Base-by-base conservation (phyloP, 164 flowering plant species). In the Chloranthus sessilifolius region DNA sequence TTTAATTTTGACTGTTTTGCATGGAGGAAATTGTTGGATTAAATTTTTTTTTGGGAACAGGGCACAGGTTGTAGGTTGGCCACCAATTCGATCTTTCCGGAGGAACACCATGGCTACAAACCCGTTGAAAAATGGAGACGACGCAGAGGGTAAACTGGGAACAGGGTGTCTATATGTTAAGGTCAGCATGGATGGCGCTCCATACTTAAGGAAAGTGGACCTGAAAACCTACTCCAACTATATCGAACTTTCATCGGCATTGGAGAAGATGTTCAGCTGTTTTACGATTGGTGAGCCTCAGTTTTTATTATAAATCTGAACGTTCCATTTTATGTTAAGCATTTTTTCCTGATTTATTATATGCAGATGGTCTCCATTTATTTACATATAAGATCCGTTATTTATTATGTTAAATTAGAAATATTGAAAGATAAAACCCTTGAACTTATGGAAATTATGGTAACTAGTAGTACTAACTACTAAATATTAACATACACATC, bases 171-270 rank as follows among this genome's bases (percentile, higher is more conserved):
- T 81, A n/a, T 85, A 73, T 69, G 88, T 88, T 5, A 88, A 88
- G 37, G 97, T 88, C 44, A 79, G 95, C 54, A 83, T 88, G 95
- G 96, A 88, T 62, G 95, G 95, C 22, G 96, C 96, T 24, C 96
- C 96, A 6, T 88, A 85, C 61, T 75, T 88, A 52, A 67, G 96
- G 62, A 88, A 88, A 66, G 81, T 85, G 43, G 87, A 85, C 54
- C 83, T 88, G 52, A 81, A 72, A 56, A 73, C 48, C 31, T 81
- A 74, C 56, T 47, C 51, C 54, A 66, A 74, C 63, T 88, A 88
- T 42, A 43, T 37, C 33, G 95, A 83, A 16, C 92, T 88, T 27
- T 78, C 88, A 23, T 67, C 82, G 0, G 89, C 82, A 2, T 77
- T 88, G 5, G 92, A 79, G 61, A 88, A 85, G 67, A 88, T 88